Percentiles rank a stretch among this genome's conserved stretches.
These are phyloP conservation scores for Pythium vanterpoolii DNA, from an alignment of 352 stramenopile genomes.

Conservation along the genomic window DNA sequence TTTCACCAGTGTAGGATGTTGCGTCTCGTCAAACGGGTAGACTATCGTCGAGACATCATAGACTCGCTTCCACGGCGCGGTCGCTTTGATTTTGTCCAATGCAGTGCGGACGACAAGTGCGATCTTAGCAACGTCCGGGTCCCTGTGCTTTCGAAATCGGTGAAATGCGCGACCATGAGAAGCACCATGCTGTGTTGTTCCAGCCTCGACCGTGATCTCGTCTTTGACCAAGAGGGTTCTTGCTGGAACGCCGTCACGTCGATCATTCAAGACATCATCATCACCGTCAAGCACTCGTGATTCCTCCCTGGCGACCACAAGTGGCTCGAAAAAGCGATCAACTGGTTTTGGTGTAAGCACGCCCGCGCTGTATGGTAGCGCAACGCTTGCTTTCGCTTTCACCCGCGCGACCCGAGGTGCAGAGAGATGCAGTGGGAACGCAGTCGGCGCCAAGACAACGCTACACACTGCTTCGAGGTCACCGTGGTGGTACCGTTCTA, in stretches of 20 bases:
- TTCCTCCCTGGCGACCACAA: background rate
- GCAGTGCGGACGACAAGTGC: background rate
- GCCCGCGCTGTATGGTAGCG: slow-evolving; percentile 17
- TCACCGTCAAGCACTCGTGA: too few relatives aligned
- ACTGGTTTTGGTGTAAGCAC: slow-evolving; percentile 12
- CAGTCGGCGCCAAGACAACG: background rate
- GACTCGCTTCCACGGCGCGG: background rate
- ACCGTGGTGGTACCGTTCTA: slow-evolving; percentile 11
- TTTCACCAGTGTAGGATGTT: background rate
- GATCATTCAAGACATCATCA: too few relatives aligned
- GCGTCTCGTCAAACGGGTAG: slow-evolving; percentile 7
- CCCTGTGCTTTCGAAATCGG: background rate
- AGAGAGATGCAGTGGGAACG: background rate
- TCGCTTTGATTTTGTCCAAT: background rate
- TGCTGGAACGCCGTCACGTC: too few relatives aligned
- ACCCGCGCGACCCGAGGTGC: background rate
- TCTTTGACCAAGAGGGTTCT: too few relatives aligned
- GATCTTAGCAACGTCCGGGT: background rate
- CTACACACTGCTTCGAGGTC: background rate
- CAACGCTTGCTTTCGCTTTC: slow-evolving; percentile 7
- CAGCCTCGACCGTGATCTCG: too few relatives aligned
- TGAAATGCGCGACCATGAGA: too few relatives aligned
- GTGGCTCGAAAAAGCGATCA: background rate
- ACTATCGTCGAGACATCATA: background rate
- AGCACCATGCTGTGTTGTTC: too few relatives aligned